These are phyloP conservation scores for Pleurotus eryngii DNA, from an alignment of 768 basidiomycete species.

Conservation along the genomic window DNA sequence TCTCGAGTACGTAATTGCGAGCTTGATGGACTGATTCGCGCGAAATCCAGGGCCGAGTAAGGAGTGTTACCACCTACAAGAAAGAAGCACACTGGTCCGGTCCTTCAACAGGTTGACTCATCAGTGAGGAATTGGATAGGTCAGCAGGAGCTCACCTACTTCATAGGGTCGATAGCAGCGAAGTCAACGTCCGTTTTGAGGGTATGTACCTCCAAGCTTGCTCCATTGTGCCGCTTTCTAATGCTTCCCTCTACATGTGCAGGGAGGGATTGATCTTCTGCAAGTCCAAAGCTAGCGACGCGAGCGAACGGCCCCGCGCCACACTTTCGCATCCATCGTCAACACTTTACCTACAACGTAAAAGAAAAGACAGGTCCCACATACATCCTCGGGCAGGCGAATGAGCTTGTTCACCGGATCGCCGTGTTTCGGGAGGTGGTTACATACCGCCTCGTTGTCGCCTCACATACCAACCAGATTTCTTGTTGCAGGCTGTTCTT, in stretches of 20 bases:
- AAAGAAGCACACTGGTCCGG: neutral
- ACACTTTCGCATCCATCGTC: constrained; percentile 1
- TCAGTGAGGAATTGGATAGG: neutral
- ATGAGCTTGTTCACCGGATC: constrained; percentile 49
- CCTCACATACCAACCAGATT: neutral
- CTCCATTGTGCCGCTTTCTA: constrained; percentile 18
- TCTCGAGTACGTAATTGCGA: neutral
- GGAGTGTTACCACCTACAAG: constrained; percentile 1
- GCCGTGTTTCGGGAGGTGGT: constrained; percentile 32
- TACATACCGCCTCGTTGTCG: constrained; percentile 25
- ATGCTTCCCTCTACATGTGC: constrained; percentile 16
- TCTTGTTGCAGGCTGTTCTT: neutral
- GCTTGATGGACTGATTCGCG: neutral
- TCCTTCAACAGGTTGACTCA: neutral
- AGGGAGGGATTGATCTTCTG: constrained; percentile 34
- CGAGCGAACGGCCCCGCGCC: constrained; percentile 19
- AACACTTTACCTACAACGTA: neutral
- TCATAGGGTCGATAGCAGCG: constrained; percentile 19
- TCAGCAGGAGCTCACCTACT: constrained; percentile 1
- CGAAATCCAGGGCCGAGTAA: neutral
- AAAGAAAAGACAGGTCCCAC: constrained; percentile 14
- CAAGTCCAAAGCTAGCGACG: constrained; percentile 29
- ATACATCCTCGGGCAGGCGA: constrained; percentile 49
- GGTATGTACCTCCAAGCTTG: constrained; percentile 25
- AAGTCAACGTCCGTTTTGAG: constrained; percentile 33